Conservation (phyloP, 345 rosid species). For the Murraya koenigii region DNA sequence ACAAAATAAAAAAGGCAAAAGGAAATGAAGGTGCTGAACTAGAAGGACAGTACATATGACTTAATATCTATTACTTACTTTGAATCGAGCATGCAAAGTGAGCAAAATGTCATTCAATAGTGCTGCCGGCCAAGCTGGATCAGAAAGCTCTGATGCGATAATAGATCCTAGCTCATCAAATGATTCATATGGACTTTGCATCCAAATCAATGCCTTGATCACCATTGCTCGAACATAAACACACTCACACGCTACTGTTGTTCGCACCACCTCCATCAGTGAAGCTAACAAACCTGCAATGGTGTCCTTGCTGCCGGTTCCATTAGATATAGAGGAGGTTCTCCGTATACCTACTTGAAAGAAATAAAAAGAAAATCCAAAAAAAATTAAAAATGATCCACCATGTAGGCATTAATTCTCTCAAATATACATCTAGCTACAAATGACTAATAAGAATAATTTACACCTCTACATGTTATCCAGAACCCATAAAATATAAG, state of each 20-base stretch:
- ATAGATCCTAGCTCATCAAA: conserved; percentile 92
- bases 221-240: conserved; percentile 98
- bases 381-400: not conserved
- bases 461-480: not conserved
- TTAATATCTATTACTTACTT: conserved; percentile 44
- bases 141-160: conserved; percentile 98
- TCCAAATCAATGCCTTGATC: conserved; percentile 99
- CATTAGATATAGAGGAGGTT: conserved; percentile 63
- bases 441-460: not conserved
- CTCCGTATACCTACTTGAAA: conserved; percentile 53
- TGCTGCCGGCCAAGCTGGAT: conserved; percentile 96
- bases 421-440: not conserved
- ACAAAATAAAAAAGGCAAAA: not conserved
- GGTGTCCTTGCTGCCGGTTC: conserved; percentile 75
- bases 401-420: not conserved
- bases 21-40: not conserved
- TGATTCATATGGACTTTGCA: conserved; percentile 95
- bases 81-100: conserved; percentile 99
- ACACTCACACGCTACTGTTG: conserved; percentile 99
- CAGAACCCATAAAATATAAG: not conserved
- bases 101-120: conserved; percentile 91
- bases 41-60: not conserved
- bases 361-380: conserved; percentile 2
- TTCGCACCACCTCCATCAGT: conserved; percentile 95
- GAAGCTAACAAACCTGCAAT: conserved; percentile 90